Conservation (phyloP, 2,329 filamentous ascomycete genomes). For the Dactylonectria estremocensis region DNA sequence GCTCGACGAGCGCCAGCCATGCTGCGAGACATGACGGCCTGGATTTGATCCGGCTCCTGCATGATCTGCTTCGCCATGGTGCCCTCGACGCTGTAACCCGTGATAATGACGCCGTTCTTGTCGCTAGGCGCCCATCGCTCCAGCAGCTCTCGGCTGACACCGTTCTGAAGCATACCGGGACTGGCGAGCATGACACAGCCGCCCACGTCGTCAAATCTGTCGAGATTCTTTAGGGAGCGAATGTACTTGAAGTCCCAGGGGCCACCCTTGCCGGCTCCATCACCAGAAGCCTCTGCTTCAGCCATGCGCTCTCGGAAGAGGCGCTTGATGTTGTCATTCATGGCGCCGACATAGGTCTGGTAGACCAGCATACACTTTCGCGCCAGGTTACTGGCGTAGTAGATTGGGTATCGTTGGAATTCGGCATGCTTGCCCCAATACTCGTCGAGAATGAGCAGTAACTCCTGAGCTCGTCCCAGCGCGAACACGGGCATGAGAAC, state of each 20-base stretch:
- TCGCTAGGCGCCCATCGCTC: slow-evolving; percentile 97
- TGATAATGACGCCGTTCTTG: slow-evolving; percentile 98
- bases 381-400: slow-evolving; percentile 96
- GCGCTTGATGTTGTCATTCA: slow-evolving; percentile 99
- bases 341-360: slow-evolving; percentile 96
- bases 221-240: slow-evolving; percentile 90
- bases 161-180: slow-evolving; percentile 98
- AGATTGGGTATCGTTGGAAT: slow-evolving; percentile 92
- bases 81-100: slow-evolving; percentile 97
- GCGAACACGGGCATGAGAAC: slow-evolving; percentile 97
- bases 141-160: slow-evolving; percentile 91
- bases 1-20: slow-evolving; percentile 73
- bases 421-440: slow-evolving; percentile 95
- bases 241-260: slow-evolving; percentile 99
- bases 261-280: slow-evolving; percentile 81
- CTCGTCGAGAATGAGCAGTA: slow-evolving; percentile 94
- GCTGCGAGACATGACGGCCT: slow-evolving; percentile 89
- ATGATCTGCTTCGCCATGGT: slow-evolving; percentile 98
- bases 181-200: slow-evolving; percentile 97
- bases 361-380: slow-evolving; percentile 99
- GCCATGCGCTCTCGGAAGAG: slow-evolving; percentile 95
- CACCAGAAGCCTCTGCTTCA: slow-evolving; percentile 86
- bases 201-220: slow-evolving; percentile 96
- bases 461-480: slow-evolving; percentile 91
- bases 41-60: slow-evolving; percentile 94